Evolutionary conservation across 768 basidiomycete genomes (phyloP).

Genomic region (Chalciporus piperatus): DNA sequence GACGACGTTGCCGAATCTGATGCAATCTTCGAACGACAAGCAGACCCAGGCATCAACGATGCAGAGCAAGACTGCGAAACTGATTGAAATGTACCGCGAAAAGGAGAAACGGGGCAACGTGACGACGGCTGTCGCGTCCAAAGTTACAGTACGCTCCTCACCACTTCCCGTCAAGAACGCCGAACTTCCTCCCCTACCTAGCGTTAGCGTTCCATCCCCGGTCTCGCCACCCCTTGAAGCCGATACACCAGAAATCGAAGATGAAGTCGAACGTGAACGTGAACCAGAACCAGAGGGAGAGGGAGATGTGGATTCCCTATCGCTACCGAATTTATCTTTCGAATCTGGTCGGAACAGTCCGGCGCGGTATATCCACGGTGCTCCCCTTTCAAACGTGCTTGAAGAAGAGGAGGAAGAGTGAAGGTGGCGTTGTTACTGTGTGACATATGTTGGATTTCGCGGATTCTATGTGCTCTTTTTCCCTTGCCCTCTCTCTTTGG

Average conservation of each 20-base stretch:
- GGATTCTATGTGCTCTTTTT: conserved; percentile 11
- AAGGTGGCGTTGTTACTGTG: conserved; percentile 7
- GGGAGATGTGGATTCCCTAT: conserved; percentile 20
- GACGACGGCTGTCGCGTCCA: conserved; percentile 23
- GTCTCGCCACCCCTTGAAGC: conserved; percentile 13
- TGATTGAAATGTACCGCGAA: conserved; percentile 88
- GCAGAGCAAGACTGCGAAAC: conserved; percentile 65
- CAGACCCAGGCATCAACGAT: conserved; percentile 20
- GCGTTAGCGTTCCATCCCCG: conserved; percentile 15
- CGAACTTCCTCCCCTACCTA: conserved; percentile 8
- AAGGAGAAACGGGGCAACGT: conserved; percentile 44
- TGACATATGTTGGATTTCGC: conserved; percentile 17
- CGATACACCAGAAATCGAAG: conserved; percentile 25
- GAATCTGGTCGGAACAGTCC: conserved; percentile 62
- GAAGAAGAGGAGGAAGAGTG: conserved; percentile 76
- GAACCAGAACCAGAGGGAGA: too few species aligned
- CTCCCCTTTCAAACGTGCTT: conserved; percentile 81
- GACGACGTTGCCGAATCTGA: conserved; percentile 23
- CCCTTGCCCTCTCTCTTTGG: not conserved
- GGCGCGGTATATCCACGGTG: conserved; percentile 76
- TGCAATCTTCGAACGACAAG: conserved; percentile 1
- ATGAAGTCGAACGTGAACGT: conserved; percentile 31
- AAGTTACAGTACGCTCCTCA: conserved; percentile 33
- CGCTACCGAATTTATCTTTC: conserved; percentile 34
- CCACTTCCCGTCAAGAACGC: conserved; percentile 9